Conservation (phyloP, 192 early-diverging fungal species). For the Mortierella hygrophila region DNA sequence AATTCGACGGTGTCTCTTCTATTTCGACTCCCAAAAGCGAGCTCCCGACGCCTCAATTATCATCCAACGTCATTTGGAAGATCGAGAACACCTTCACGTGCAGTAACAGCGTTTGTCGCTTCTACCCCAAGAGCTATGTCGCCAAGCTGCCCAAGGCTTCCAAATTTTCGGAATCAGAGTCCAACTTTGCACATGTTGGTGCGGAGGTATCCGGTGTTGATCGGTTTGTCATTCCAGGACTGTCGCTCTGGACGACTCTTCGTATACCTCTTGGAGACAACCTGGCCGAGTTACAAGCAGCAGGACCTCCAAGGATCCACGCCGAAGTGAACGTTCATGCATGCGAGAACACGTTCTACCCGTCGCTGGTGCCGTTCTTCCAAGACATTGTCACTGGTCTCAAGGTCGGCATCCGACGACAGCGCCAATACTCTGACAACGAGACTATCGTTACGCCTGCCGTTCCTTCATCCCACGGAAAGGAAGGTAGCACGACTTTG, state of each 20-base stretch:
- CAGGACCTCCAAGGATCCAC: constrained; percentile 60
- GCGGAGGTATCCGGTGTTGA: constrained; percentile 58
- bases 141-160: constrained; percentile 51
- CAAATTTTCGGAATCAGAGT: constrained; percentile 44
- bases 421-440: constrained; percentile 34
- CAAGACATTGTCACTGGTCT: constrained; percentile 74
- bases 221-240: constrained; percentile 65
- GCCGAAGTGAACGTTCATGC: constrained; percentile 74
- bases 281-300: constrained; percentile 29
- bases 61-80: constrained; percentile 57
- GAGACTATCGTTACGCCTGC: constrained; percentile 5
- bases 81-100: constrained; percentile 64
- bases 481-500: not conserved
- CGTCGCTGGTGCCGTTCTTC: constrained; percentile 77
- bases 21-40: constrained; percentile 20
- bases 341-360: constrained; percentile 80
- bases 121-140: constrained; percentile 67
- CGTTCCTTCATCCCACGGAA: constrained; percentile 10
- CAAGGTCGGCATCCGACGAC: constrained; percentile 67
- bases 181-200: constrained; percentile 43
- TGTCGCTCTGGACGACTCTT: constrained; percentile 62
- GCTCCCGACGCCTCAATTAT: not conserved
- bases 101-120: constrained; percentile 59
- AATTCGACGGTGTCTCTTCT: not conserved
- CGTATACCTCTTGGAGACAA: constrained; percentile 61